Evolutionary conservation across 768 basidiomycete species (phyloP), one percentile per base, ranked within the genome.

Genomic region (Boletus sp.): DNA sequence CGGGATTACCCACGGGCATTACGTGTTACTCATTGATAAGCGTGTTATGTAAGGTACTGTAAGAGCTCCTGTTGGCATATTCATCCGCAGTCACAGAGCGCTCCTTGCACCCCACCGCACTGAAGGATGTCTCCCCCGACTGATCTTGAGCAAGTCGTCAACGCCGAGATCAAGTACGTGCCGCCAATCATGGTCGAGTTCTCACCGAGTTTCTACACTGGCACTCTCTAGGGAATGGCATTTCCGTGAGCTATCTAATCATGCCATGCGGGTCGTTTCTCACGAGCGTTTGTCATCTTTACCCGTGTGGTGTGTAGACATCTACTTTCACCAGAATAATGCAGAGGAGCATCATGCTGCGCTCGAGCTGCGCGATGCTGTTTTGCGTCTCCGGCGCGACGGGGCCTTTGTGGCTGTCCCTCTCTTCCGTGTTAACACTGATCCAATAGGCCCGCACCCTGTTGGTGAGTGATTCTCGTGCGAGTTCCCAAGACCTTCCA

Each of bases 401-500:
- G 88, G 88, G 1, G 88, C 88, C 1, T 91, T 90, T 60, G 81
- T 90, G 9, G 89, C 88, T 1, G 89, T 90, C 1, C 89, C 89
- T 8, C 74, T 87, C 27, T 86, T 79, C 65, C 78, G 85, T 30
- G 85, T 91, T 34, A 88, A 90, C 65, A 77, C 74, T 3, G 79
- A 69, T 2, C 88, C 88, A 3, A 80, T 84, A 4, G 88, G 89
- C 0, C 88, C 88, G 15, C 89, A 91, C 71, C 88, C 88, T 4
- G 80, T 83, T 47, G 89, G 88, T 84, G 56, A 62, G 84, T 67
- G 10, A 19, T 35, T 45, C 13, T 37, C 9, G 42, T 32, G 14
- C 29, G 1, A 8, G 19, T 38, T 38, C 15, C n/a, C 3, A 5
- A 38, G 7, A 8, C 7, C 25, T 6, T 19, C 9, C 25, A 19